phyloP scores from a whole-genome alignment of 2,329 filamentous ascomycete species.

The Periconia digitata region DNA sequence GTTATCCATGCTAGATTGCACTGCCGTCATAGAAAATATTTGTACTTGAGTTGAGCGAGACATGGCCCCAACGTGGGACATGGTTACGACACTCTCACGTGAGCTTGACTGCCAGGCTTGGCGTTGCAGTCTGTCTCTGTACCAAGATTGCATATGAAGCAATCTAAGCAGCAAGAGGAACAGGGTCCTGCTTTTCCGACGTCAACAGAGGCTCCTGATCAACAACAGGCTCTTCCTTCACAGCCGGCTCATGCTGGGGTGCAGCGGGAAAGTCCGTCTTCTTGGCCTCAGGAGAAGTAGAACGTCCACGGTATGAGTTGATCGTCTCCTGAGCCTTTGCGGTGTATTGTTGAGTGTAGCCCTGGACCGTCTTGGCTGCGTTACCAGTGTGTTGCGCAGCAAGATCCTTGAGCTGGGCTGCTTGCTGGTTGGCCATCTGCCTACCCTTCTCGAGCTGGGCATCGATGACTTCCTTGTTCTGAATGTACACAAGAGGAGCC shows the following conservation, averaged over 20 bases:
- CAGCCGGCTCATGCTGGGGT: slow-evolving; percentile 25
- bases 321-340: slow-evolving; percentile 59
- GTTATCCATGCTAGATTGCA: slow-evolving; percentile 1
- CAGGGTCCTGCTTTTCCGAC: too few species aligned
- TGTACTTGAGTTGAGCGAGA: slow-evolving; percentile 10
- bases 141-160: slow-evolving; percentile 29
- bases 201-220: background rate
- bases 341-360: slow-evolving; percentile 62
- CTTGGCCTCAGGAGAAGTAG: slow-evolving; percentile 41
- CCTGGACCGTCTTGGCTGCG: slow-evolving; percentile 59
- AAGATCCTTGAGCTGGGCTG: slow-evolving; percentile 61
- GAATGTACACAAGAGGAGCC: slow-evolving; percentile 63
- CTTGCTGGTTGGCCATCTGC: slow-evolving; percentile 59
- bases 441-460: slow-evolving; percentile 58
- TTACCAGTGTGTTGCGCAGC: slow-evolving; percentile 62
- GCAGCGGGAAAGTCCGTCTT: slow-evolving; percentile 34
- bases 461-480: slow-evolving; percentile 67
- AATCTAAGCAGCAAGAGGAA: slow-evolving; percentile 25
- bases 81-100: too few species aligned
- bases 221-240: slow-evolving; percentile 11
- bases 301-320: slow-evolving; percentile 42
- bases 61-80: too few species aligned
- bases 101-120: background rate
- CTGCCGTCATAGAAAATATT: slow-evolving; percentile 22
- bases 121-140: background rate